Evolutionary conservation across 129 eudicot species (phyloP).

Genomic region (carrot (Daucus carota)): DNA sequence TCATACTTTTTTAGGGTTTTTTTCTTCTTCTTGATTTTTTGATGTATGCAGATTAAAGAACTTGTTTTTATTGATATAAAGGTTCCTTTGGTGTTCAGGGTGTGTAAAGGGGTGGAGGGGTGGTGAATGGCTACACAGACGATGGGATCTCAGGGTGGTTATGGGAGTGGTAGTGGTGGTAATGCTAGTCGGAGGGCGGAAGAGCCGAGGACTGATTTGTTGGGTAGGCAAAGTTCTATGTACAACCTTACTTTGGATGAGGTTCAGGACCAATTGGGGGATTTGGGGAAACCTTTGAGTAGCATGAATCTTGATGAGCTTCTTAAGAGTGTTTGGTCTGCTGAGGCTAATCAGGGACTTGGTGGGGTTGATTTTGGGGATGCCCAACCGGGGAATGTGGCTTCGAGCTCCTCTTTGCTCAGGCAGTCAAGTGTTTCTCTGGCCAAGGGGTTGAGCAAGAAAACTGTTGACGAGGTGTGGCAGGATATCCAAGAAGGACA

Average conservation of each 20-base stretch:
- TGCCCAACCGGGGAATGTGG: conserved; percentile 27
- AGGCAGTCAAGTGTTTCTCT: conserved; percentile 45
- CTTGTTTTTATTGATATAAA: not conserved
- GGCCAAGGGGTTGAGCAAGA: conserved; percentile 51
- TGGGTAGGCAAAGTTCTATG: conserved; percentile 50
- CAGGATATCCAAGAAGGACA: conserved; percentile 78
- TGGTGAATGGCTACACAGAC: conserved; percentile 45
- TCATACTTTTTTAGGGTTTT: not conserved
- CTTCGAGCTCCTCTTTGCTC: conserved; percentile 30
- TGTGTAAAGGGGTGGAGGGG: not conserved
- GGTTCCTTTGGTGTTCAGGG: conserved; percentile 4
- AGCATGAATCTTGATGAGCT: conserved; percentile 90
- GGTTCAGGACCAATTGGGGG: conserved; percentile 74
- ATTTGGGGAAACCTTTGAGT: conserved; percentile 68
- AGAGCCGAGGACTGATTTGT: conserved; percentile 31
- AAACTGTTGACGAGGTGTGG: conserved; percentile 98
- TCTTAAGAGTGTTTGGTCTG: conserved; percentile 56
- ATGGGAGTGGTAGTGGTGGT: conserved; percentile 19
- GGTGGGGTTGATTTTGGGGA: conserved; percentile 28
- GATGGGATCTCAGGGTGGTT: conserved; percentile 60
- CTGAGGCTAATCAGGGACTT: conserved; percentile 45
- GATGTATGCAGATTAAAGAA: conserved; percentile 6
- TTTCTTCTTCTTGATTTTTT: too few species aligned
- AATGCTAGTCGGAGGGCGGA: conserved; percentile 16
- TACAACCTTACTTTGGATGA: conserved; percentile 75